phyloP scores from a whole-genome alignment of 495 filamentous ascomycete species.

The Penicillium silybi region DNA sequence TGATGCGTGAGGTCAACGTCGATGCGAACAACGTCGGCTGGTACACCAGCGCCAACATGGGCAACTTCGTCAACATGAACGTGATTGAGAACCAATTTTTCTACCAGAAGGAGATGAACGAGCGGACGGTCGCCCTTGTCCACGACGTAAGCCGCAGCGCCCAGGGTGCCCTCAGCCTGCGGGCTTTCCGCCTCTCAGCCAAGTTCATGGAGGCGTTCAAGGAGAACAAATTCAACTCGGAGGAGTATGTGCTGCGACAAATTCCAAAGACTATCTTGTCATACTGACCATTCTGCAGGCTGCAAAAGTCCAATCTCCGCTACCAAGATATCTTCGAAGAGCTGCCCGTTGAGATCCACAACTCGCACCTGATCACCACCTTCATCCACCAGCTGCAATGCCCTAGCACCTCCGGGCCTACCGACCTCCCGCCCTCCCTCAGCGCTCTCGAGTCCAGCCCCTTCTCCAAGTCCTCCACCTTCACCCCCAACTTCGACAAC shows the following conservation, averaged over 20 bases:
- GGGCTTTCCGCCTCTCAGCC: slow-evolving; percentile 84
- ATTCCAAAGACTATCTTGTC: slow-evolving; percentile 2
- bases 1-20: slow-evolving; percentile 93
- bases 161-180: slow-evolving; percentile 82
- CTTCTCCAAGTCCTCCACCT: slow-evolving; percentile 48
- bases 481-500: slow-evolving; percentile 81
- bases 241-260: slow-evolving; percentile 59
- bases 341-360: slow-evolving; percentile 88
- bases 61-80: slow-evolving; percentile 91
- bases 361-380: slow-evolving; percentile 93
- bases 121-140: slow-evolving; percentile 87
- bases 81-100: slow-evolving; percentile 97
- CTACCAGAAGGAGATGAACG: slow-evolving; percentile 92
- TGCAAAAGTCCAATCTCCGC: slow-evolving; percentile 86
- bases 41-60: slow-evolving; percentile 98
- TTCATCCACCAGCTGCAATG: slow-evolving; percentile 85
- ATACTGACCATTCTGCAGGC: slow-evolving; percentile 45
- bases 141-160: slow-evolving; percentile 93
- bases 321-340: slow-evolving; percentile 94
- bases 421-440: slow-evolving; percentile 70
- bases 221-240: slow-evolving; percentile 94
- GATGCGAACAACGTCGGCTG: slow-evolving; percentile 97
- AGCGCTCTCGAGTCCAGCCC: slow-evolving; percentile 60
- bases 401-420: slow-evolving; percentile 53
- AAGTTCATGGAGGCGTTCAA: slow-evolving; percentile 90